Base-by-base conservation (phyloP, 192 early-diverging fungal species). In the Rhizoclosmatium sp. region DNA sequence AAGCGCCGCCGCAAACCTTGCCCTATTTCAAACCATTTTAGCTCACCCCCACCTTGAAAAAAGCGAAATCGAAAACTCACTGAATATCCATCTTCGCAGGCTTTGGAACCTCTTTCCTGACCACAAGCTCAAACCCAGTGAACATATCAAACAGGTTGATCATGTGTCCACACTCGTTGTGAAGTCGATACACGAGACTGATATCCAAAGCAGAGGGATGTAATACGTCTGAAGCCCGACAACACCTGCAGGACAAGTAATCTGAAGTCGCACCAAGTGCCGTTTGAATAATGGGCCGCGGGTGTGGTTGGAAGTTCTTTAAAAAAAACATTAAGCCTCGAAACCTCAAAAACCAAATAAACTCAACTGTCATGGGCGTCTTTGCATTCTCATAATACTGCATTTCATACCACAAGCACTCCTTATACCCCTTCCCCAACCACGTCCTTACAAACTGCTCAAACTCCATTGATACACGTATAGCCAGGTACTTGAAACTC, bases 101-200 rank as follows among this genome's bases (percentile, higher is more conserved):
- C 23, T 9, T 59, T 62, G 48, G 82, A 23, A 2, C 59, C 60
- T 93, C 93, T 39, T 87, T 86, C 76, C 93, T 91, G 64, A 97
- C 79, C 39, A 96, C 87, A n/a, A 89, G 88, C 12, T 90, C 85
- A 85, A 99, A 99, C 7, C 93, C 93, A 54, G 89, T 85, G 76
- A 92, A 96, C 93, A 94, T 95, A 82, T 99, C 97, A 78, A 92
- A 94, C 56, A 98, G 81, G 79, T 99, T 98, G 82, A 99, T 97
- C 87, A 98, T 84, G 71, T 93, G 89, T 2, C 96, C 95, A 81
- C 94, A 98, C 72, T 98, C 96, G 4, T 93, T 85, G 83, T 98
- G 95, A 12, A 98, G 87, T 59, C 92, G 91, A 80, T 99, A 99
- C 4, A 94, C 82, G 49, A 98, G 94, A 84, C 92, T 93, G 0